phyloP scores from a whole-genome alignment of 2,329 filamentous ascomycete genomes.

The Leptosphaerulina australis region DNA sequence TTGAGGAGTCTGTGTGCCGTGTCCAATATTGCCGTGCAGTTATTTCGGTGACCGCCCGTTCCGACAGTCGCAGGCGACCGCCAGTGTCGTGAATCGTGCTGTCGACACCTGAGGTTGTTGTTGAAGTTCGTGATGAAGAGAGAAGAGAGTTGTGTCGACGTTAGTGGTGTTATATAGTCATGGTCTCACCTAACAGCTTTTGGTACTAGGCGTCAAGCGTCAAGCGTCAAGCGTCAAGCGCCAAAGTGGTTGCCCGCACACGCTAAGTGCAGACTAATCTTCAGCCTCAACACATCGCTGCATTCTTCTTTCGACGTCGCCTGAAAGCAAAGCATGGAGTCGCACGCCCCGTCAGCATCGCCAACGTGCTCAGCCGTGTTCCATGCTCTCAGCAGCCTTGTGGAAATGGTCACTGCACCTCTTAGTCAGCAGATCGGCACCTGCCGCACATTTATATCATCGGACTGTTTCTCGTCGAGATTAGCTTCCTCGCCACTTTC shows the following conservation, averaged over 20 bases:
- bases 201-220: constrained; percentile 30
- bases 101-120: constrained; percentile 1
- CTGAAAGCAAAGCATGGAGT: constrained; percentile 21
- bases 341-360: constrained; percentile 17
- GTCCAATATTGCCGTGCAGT: constrained; percentile 45
- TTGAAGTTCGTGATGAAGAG: background rate
- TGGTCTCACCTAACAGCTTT: constrained; percentile 28
- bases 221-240: no score
- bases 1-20: constrained; percentile 41
- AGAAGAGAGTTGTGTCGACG: background rate
- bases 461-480: constrained; percentile 21
- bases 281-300: constrained; percentile 41
- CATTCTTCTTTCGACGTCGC: constrained; percentile 34
- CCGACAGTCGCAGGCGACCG: constrained; percentile 26
- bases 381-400: constrained; percentile 2
- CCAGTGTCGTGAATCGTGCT: constrained; percentile 15
- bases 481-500: constrained; percentile 35
- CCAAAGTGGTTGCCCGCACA: constrained; percentile 21
- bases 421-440: constrained; percentile 35
- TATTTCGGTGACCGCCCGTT: constrained; percentile 30
- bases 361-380: constrained; percentile 15
- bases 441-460: constrained; percentile 21
- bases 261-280: constrained; percentile 36
- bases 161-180: constrained; percentile 12
- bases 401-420: constrained; percentile 7